Evolutionary conservation across 768 basidiomycete species (phyloP).

Genomic region (Leucosporidium scottii): DNA sequence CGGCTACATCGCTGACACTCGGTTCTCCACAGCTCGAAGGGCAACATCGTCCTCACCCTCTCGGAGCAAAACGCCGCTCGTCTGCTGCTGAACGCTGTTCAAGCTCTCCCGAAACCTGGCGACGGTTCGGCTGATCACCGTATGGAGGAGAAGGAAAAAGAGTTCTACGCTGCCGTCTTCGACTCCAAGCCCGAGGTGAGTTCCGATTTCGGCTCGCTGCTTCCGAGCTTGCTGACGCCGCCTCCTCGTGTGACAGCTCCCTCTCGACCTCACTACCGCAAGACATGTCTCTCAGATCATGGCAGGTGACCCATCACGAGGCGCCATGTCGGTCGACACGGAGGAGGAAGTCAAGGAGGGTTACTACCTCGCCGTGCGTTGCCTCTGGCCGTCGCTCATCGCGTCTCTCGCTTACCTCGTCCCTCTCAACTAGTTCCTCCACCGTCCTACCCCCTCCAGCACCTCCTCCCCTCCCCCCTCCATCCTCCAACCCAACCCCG

Average conservation of each 20-base stretch:
- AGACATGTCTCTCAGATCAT: constrained; percentile 26
- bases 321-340: constrained; percentile 29
- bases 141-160: constrained; percentile 27
- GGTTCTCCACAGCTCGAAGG: constrained; percentile 8
- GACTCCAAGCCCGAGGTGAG: not conserved
- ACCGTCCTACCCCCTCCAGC: not conserved
- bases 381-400: too few species aligned
- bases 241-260: not conserved
- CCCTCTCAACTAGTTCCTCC: constrained; percentile 9
- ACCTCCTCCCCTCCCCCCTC: not conserved
- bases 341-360: constrained; percentile 23
- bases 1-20: not conserved
- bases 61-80: constrained; percentile 25
- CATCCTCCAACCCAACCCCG: not conserved
- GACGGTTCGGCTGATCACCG: not conserved
- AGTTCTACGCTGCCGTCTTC: constrained; percentile 29
- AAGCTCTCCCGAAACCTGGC: constrained; percentile 7
- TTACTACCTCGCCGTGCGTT: constrained; percentile 4
- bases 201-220: not conserved
- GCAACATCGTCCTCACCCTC: constrained; percentile 30
- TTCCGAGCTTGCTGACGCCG: not conserved
- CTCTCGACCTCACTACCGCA: constrained; percentile 11
- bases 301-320: constrained; percentile 26
- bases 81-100: constrained; percentile 19
- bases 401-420: too few species aligned